Percentiles rank a stretch among this genome's conserved stretches.
Conservation (phyloP, 2,329 filamentous ascomycete species). For the Claviceps sorghi region DNA sequence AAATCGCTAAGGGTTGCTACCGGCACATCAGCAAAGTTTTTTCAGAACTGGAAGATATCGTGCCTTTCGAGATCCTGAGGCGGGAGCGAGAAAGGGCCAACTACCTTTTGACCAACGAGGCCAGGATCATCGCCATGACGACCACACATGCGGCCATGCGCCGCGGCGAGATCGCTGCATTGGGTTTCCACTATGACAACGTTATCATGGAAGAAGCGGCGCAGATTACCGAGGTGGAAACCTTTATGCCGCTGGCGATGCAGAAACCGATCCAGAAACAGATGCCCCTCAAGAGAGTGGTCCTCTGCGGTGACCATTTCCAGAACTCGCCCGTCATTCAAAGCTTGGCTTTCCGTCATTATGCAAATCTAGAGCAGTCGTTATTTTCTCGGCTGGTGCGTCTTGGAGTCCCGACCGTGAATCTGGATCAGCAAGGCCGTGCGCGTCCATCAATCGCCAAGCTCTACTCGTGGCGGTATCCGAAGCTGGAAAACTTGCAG, state of each 20-base stretch:
- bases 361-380: conserved; percentile 90
- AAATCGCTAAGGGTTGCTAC: conserved; percentile 73
- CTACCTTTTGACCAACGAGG: conserved; percentile 87
- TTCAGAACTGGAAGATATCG: conserved; percentile 77
- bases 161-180: conserved; percentile 69
- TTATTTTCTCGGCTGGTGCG: conserved; percentile 84
- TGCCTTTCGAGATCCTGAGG: conserved; percentile 87
- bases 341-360: conserved; percentile 84
- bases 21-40: conserved; percentile 83
- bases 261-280: conserved; percentile 65
- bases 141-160: conserved; percentile 95
- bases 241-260: conserved; percentile 87
- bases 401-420: conserved; percentile 80
- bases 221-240: conserved; percentile 94
- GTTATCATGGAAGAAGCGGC: conserved; percentile 97
- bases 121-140: conserved; percentile 97
- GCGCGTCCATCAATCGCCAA: conserved; percentile 74
- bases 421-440: conserved; percentile 84
- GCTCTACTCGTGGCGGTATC: conserved; percentile 89
- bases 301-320: conserved; percentile 87
- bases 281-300: conserved; percentile 68
- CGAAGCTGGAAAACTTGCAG: conserved; percentile 63
- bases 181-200: conserved; percentile 97
- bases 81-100: conserved; percentile 87
- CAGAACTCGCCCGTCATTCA: conserved; percentile 96